Evolutionary conservation across 106 monocot genomes (phyloP).

Genomic region (Acorus calamus): DNA sequence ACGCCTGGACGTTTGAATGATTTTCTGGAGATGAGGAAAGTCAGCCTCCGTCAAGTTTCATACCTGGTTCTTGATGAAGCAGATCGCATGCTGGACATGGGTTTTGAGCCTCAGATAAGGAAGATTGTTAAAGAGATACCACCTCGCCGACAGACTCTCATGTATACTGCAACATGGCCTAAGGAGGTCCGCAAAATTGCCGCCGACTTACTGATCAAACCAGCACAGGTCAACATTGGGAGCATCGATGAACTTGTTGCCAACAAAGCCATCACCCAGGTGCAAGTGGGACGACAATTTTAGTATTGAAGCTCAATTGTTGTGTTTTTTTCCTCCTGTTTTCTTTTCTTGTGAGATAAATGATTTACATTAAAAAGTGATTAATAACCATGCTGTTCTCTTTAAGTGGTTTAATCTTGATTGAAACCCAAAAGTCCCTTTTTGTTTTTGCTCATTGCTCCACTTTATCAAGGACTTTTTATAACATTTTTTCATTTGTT

Average conservation of each 20-base stretch:
- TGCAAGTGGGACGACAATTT: slow-evolving; percentile 4
- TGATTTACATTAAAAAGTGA: not conserved
- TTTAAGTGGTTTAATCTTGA: too few relatives aligned
- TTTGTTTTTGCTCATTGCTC: too few relatives aligned
- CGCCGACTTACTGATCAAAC: slow-evolving; percentile 50
- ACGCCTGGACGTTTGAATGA: slow-evolving; percentile 87
- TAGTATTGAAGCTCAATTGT: not conserved
- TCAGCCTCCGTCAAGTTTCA: slow-evolving; percentile 61
- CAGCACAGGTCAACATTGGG: slow-evolving; percentile 71
- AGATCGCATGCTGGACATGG: slow-evolving; percentile 90
- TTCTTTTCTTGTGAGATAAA: not conserved
- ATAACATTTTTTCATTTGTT: too few relatives aligned
- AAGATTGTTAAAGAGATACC: slow-evolving; percentile 74
- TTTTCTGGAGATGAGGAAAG: slow-evolving; percentile 68
- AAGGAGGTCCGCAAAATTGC: slow-evolving; percentile 76
- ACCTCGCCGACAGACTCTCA: slow-evolving; percentile 65
- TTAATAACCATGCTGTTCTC: too few relatives aligned
- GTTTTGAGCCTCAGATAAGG: slow-evolving; percentile 85
- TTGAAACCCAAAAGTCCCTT: too few relatives aligned
- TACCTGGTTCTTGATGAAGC: slow-evolving; percentile 86
- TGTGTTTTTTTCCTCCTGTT: not conserved
- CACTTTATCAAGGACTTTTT: too few relatives aligned
- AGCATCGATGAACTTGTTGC: slow-evolving; percentile 86
- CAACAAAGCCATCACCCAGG: slow-evolving; percentile 93
- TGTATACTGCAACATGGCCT: slow-evolving; percentile 94